Conservation (phyloP, 257 asterid species). For the Salvia hispanica region DNA sequence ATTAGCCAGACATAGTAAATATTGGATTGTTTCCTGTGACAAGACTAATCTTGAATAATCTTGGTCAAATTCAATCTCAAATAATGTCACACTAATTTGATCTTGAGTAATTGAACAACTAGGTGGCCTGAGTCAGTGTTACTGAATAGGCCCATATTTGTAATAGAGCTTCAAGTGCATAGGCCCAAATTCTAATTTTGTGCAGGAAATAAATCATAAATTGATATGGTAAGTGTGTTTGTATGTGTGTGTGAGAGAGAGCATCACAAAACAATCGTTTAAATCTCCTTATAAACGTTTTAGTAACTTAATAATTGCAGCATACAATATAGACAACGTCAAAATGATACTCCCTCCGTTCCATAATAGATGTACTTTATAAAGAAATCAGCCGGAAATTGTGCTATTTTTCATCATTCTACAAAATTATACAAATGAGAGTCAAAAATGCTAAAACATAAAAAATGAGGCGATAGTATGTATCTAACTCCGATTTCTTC, state of each 20-base stretch:
- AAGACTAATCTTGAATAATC: no score
- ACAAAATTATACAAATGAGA: slow-evolving; percentile 30
- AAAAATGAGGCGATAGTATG: slow-evolving; percentile 20
- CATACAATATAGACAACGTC: not conserved
- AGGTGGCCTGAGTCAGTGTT: not conserved
- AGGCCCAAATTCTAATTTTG: not conserved
- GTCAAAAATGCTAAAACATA: slow-evolving; percentile 31
- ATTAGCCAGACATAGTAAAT: no score
- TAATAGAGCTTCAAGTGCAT: not conserved
- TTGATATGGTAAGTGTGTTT: not conserved
- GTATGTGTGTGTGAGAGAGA: no score
- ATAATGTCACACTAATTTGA: no score
- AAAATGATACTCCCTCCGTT: not conserved
- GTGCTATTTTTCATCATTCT: slow-evolving; percentile 20
- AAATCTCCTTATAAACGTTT: no score
- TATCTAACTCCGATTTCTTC: slow-evolving; percentile 26
- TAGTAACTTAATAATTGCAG: no score
- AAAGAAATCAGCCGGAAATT: slow-evolving; percentile 16
- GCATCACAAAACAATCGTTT: no score
- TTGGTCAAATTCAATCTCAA: no score
- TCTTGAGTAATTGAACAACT: no score
- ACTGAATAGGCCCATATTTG: not conserved
- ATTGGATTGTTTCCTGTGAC: no score
- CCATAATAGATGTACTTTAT: no score
- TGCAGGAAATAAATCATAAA: not conserved